Base-by-base conservation (phyloP, 352 stramenopile genomes). In the Halophytophthora batemanensis region DNA sequence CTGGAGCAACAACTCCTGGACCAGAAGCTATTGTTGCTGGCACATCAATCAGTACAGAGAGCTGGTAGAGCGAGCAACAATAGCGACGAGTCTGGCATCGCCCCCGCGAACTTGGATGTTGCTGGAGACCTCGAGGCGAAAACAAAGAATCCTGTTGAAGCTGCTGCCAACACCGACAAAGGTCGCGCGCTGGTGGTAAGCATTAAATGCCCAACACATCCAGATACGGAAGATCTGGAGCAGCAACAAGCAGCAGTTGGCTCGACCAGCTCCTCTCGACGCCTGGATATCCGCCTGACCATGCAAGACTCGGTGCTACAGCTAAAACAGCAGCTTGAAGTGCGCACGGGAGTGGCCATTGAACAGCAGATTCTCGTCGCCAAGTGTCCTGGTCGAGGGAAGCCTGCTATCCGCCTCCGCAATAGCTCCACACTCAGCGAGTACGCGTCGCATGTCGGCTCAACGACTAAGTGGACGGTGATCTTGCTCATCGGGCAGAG, bases 1-100 rank as follows among this genome's bases (percentile, higher is more conserved):
- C 56, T 89, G 11, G 63, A 87, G 58, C 74, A 90, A 53, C 76
- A 90, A 52, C 61, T 90, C 29, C 44, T 82, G 42, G 78, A 87
- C 43, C 69, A 85, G 53, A 79, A 74, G 42, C 40, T 83, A 48
- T 51, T 74, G 25, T 45, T 67, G 19, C 25, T 85, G 18, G 61
- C 44, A 28, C 56, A 69, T 53, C 46, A 58, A 53, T 48, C 47
- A 22, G 34, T 36, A 28, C 15, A 28, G 22, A 18, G 41, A 14
- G 45, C 19, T 15, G 29, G n/a, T 21, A 48, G 17, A 33, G 47
- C 19, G 23, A 38, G 19, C 18, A 11, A 15, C 1, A 43, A 50
- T 18, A 21, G 22, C 23, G 48, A 52, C 18, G 28, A n/a, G 23
- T 12, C 38, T 31, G 35, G 36, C 47, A 64, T 64, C 19, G 46